A percentile compares a stretch with the other conserved stretches of the same genome.
phyloP scores from a whole-genome alignment of 176 grass and related monocot genomes.

The Triticum monococcum region DNA sequence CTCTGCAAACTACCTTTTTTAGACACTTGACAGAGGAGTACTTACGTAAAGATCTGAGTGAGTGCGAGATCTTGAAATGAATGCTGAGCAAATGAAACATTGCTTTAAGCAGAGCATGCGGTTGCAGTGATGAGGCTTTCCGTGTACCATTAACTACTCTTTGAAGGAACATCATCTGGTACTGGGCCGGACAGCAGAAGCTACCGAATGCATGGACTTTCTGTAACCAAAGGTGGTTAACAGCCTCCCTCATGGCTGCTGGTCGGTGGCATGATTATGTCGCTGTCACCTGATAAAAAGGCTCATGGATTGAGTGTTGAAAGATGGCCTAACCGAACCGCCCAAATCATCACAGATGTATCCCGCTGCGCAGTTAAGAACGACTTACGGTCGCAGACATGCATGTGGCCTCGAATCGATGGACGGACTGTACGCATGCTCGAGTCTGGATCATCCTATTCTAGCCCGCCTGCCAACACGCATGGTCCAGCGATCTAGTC shows the following conservation, averaged over 20 bases:
- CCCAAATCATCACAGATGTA: neutral
- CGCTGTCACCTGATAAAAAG: conserved; percentile 13
- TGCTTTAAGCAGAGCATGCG: conserved; percentile 13
- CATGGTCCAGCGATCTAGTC: neutral
- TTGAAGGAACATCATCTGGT: neutral
- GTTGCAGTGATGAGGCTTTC: conserved; percentile 25
- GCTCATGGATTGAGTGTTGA: neutral
- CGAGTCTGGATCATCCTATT: neutral
- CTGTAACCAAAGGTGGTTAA: neutral
- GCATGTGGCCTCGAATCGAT: neutral
- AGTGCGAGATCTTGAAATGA: neutral
- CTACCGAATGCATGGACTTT: conserved; percentile 17
- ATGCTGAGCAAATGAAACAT: neutral
- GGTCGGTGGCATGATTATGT: conserved; percentile 11
- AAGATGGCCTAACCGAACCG: neutral
- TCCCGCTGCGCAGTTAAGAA: neutral
- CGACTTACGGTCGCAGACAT: neutral
- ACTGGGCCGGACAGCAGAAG: neutral
- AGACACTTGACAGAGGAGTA: no score
- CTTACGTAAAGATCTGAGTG: no score
- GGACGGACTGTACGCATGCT: conserved; percentile 3
- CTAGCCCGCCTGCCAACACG: neutral
- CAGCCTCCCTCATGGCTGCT: neutral
- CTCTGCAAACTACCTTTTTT: no score
- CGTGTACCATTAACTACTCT: neutral